Evolutionary conservation across 305 asterid species (phyloP).

Genomic region (Plantago lanceolata): DNA sequence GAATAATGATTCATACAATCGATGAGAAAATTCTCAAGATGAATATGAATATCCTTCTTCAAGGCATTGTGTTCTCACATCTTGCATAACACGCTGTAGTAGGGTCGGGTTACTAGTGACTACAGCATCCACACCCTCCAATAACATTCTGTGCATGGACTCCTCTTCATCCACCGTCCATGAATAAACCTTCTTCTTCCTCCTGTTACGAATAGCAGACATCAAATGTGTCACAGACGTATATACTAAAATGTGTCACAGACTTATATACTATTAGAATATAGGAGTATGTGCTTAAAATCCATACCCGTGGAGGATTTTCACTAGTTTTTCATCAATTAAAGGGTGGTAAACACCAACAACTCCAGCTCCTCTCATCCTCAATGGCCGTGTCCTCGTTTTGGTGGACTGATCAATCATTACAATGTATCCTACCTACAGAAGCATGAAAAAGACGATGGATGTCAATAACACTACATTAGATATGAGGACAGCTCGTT

Average conservation of each 20-base stretch:
- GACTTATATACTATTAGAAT: no score
- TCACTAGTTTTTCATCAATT: constrained; percentile 66
- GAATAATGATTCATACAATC: neutral
- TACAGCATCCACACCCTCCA: constrained; percentile 73
- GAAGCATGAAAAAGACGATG: constrained; percentile 15
- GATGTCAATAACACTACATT: constrained; percentile 17
- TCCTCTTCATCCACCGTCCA: constrained; percentile 92
- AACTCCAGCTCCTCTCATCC: constrained; percentile 78
- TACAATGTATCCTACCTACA: constrained; percentile 91
- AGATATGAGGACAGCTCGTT: neutral
- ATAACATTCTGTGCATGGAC: constrained; percentile 64
- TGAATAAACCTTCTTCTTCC: constrained; percentile 77
- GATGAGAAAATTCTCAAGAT: neutral
- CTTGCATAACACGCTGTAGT: constrained; percentile 73
- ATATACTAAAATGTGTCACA: neutral
- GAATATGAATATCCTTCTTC: constrained; percentile 50
- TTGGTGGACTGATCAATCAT: constrained; percentile 71
- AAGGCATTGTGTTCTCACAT: constrained; percentile 50
- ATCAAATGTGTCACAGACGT: neutral
- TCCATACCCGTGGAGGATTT: constrained; percentile 70
- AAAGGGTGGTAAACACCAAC: constrained; percentile 91
- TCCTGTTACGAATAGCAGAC: constrained; percentile 39
- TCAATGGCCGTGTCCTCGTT: constrained; percentile 49
- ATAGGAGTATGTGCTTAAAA: neutral
- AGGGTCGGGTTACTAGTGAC: constrained; percentile 74